These are phyloP conservation scores for Exophiala calicioides DNA, from an alignment of 2,329 filamentous ascomycete species.

Conservation along the genomic window DNA sequence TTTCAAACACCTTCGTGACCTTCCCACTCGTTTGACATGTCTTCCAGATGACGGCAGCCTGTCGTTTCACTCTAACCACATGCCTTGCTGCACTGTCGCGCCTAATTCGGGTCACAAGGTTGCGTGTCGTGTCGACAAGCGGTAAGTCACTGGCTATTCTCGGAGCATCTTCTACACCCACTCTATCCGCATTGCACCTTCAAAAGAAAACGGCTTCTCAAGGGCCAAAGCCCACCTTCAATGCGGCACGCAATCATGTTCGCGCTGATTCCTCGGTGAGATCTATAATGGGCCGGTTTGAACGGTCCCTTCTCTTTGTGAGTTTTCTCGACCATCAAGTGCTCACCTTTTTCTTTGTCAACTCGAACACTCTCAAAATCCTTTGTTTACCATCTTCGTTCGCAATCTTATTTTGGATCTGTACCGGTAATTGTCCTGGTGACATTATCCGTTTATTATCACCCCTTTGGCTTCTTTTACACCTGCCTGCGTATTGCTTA, in stretches of 20 bases:
- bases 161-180: conserved; percentile 14
- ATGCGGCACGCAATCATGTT: conserved; percentile 9
- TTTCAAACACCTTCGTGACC: conserved; percentile 2
- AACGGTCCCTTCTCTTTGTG: conserved; percentile 16
- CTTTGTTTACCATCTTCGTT: conserved; percentile 18
- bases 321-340: conserved; percentile 12
- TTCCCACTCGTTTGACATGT: conserved; percentile 6
- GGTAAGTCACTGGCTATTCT: conserved; percentile 30
- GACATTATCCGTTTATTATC: conserved; percentile 19
- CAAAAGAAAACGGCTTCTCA: conserved; percentile 13
- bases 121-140: conserved; percentile 11
- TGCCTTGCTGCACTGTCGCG: conserved; percentile 15
- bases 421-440: conserved; percentile 16
- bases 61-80: conserved; percentile 17
- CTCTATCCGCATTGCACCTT: conserved; percentile 9
- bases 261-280: not conserved
- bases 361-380: conserved; percentile 15
- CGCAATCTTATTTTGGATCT: conserved; percentile 15
- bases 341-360: conserved; percentile 21
- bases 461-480: conserved; percentile 8
- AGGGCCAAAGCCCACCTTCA: conserved; percentile 11
- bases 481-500: conserved; percentile 11
- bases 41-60: conserved; percentile 15
- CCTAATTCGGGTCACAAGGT: conserved; percentile 16
- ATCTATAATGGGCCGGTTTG: conserved; percentile 18